These are phyloP conservation scores for Meyerozyma smithsonii DNA, from an alignment of 1,139 yeast species.

Conservation along the genomic window DNA sequence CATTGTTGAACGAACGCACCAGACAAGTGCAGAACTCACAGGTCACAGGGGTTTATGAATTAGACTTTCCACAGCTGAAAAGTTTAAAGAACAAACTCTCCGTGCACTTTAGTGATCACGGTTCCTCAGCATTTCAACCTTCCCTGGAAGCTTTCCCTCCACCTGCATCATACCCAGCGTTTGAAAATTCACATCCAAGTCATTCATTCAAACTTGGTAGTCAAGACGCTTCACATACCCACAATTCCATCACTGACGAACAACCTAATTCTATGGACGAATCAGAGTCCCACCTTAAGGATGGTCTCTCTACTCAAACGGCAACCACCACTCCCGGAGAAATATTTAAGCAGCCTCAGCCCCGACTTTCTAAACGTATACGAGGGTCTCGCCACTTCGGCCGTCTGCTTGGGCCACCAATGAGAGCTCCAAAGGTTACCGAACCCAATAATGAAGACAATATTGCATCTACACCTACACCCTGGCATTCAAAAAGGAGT, in stretches of 20 bases:
- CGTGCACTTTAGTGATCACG: slow-evolving; percentile 23
- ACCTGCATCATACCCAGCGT: slow-evolving; percentile 7
- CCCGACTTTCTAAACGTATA: slow-evolving; percentile 21
- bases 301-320: slow-evolving; percentile 8
- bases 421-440: slow-evolving; percentile 26
- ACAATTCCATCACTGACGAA: slow-evolving; percentile 1
- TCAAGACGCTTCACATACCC: not conserved
- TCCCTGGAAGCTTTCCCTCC: slow-evolving; percentile 7
- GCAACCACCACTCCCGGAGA: slow-evolving; percentile 19
- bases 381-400: slow-evolving; percentile 33
- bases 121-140: slow-evolving; percentile 3
- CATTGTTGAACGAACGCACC: slow-evolving; percentile 27
- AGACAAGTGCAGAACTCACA: slow-evolving; percentile 7
- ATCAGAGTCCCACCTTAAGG: not conserved
- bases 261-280: slow-evolving; percentile 2
- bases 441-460: slow-evolving; percentile 11
- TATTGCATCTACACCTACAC: slow-evolving; percentile 5
- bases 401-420: slow-evolving; percentile 36
- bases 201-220: not conserved
- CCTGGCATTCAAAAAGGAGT: not conserved
- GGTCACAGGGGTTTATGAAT: slow-evolving; percentile 30
- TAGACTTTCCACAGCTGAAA: slow-evolving; percentile 27
- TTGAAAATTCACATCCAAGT: slow-evolving; percentile 2
- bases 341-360: slow-evolving; percentile 8
- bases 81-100: slow-evolving; percentile 27